Conservation (phyloP, 1,284 basidiomycete genomes). For the Tilletia indica region DNA sequence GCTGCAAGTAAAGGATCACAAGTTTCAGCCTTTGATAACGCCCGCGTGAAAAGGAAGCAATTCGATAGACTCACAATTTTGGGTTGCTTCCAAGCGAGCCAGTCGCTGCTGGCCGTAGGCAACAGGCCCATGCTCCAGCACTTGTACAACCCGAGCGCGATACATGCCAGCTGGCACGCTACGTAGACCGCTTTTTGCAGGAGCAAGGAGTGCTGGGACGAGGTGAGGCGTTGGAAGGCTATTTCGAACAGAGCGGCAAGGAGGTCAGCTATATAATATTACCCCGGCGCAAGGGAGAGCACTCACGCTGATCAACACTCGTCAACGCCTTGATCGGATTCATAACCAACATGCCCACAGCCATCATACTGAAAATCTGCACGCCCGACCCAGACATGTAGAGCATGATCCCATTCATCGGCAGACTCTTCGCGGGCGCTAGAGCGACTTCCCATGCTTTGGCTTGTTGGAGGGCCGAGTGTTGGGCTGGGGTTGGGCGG, state of each 20-base stretch:
- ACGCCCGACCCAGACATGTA: slow-evolving; percentile 53
- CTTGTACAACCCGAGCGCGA: slow-evolving; percentile 50
- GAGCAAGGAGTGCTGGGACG: slow-evolving; percentile 39
- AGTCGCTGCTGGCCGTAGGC: slow-evolving; percentile 54
- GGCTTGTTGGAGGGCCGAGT: slow-evolving; percentile 40
- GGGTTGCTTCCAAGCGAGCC: slow-evolving; percentile 51
- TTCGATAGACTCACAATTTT: slow-evolving; percentile 35
- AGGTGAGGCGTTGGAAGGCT: slow-evolving; percentile 44
- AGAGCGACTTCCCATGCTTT: slow-evolving; percentile 53
- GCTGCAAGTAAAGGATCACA: background rate
- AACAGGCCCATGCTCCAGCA: slow-evolving; percentile 54
- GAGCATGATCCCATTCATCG: slow-evolving; percentile 55
- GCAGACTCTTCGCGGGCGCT: slow-evolving; percentile 47
- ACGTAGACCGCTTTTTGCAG: slow-evolving; percentile 45
- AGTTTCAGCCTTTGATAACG: too few species aligned
- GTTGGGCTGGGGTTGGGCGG: slow-evolving; percentile 4
- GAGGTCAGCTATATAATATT: background rate
- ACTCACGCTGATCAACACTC: slow-evolving; percentile 36
- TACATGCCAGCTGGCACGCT: slow-evolving; percentile 40
- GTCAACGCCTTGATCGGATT: slow-evolving; percentile 44
- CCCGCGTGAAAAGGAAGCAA: too few species aligned
- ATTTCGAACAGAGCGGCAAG: background rate
- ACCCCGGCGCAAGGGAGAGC: background rate
- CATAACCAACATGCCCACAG: slow-evolving; percentile 51
- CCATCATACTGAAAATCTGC: slow-evolving; percentile 56